Conservation (phyloP, 305 asterid species). For the Rubia occidens region DNA sequence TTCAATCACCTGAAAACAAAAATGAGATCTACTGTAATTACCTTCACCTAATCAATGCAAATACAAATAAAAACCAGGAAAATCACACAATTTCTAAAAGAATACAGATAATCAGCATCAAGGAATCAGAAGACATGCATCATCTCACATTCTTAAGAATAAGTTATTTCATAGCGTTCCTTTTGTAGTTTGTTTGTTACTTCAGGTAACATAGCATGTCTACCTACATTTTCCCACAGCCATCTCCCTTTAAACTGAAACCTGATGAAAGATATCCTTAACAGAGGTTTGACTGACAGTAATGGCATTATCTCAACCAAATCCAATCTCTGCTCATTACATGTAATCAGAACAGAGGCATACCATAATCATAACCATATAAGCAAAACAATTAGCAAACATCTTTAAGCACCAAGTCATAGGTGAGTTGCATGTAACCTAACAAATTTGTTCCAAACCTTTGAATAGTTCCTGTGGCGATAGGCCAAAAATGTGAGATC, state of each 20-base stretch:
- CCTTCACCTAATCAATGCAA: neutral
- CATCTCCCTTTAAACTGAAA: neutral
- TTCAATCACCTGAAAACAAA: slow-evolving; percentile 61
- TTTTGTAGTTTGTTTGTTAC: neutral
- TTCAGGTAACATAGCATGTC: neutral
- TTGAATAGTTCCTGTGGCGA: slow-evolving; percentile 90
- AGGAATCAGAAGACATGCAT: neutral
- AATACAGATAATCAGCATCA: neutral
- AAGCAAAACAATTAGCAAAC: neutral
- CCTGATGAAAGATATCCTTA: neutral
- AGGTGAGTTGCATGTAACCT: slow-evolving; percentile 3
- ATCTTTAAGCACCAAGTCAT: neutral
- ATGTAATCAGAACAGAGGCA: slow-evolving; percentile 1
- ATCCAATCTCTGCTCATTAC: slow-evolving; percentile 1
- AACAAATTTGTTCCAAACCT: slow-evolving; percentile 42
- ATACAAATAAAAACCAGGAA: neutral
- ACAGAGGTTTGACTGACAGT: neutral
- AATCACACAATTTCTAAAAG: neutral
- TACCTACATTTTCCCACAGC: neutral
- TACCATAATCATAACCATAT: neutral
- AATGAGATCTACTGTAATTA: slow-evolving; percentile 14
- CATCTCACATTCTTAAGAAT: slow-evolving; percentile 1
- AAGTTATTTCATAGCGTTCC: neutral
- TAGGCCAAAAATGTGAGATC: slow-evolving; percentile 95
- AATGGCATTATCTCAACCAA: slow-evolving; percentile 6